Evolutionary conservation across 192 early-diverging fungal species (phyloP).

Genomic region (Coemansia sp.): DNA sequence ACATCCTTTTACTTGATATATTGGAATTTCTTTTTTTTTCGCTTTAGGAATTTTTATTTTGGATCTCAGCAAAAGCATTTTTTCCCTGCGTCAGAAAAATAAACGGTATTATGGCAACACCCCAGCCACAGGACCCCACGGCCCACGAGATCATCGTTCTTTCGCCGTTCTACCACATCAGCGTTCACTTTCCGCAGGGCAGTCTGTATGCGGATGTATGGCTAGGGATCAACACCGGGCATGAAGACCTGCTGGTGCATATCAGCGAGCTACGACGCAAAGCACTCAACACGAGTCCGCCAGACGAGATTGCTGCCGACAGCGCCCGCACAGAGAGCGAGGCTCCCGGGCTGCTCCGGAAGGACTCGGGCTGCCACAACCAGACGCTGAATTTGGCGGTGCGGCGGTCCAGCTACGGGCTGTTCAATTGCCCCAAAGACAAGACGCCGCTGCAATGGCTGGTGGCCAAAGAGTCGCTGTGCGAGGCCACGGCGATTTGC

Average conservation of each 20-base stretch:
- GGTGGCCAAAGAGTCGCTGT: slow-evolving; percentile 41
- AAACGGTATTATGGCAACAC: slow-evolving; percentile 7
- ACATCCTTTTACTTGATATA: too few species aligned
- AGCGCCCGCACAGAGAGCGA: slow-evolving; percentile 5
- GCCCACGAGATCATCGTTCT: slow-evolving; percentile 52
- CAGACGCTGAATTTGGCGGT: slow-evolving; percentile 10
- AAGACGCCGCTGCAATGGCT: slow-evolving; percentile 37
- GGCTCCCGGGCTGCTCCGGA: slow-evolving; percentile 10
- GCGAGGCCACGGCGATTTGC: slow-evolving; percentile 29
- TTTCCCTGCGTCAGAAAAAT: slow-evolving; percentile 4
- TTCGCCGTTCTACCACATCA: slow-evolving; percentile 42
- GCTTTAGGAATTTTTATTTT: too few species aligned
- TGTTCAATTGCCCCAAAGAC: slow-evolving; percentile 40
- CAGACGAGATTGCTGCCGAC: slow-evolving; percentile 13
- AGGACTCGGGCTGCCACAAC: slow-evolving; percentile 35
- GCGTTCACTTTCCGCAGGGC: slow-evolving; percentile 50
- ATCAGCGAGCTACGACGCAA: slow-evolving; percentile 45
- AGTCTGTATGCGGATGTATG: slow-evolving; percentile 50
- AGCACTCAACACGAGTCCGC: slow-evolving; percentile 44
- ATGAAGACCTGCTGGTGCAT: slow-evolving; percentile 38
- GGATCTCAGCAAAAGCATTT: too few species aligned
- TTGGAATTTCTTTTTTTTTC: too few species aligned
- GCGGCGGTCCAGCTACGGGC: slow-evolving; percentile 30
- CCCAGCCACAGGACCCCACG: slow-evolving; percentile 43
- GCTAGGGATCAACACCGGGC: slow-evolving; percentile 43